Base-by-base conservation (phyloP, 2,329 filamentous ascomycete species). In the Hypoxylon sp. region DNA sequence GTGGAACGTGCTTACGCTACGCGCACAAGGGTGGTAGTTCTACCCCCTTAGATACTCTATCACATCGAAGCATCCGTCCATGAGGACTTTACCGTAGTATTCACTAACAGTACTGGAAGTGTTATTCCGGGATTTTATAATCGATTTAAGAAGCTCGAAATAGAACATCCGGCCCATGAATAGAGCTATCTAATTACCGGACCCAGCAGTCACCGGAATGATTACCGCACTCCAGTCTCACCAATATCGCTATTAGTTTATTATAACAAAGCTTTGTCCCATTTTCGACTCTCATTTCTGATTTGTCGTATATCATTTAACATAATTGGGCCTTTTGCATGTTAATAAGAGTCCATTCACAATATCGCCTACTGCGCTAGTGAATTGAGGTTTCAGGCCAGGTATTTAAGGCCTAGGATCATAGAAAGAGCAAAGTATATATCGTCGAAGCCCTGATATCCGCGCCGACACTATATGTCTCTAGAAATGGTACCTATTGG, bases 41-140 rank as follows among this genome's bases (percentile, higher is more conserved):
- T 62, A 13, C 29, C 47, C 33, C n/a, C 55, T 52, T 26, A 26
- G 6, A 14, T 61, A n/a, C 31, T 52, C 17, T 55, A 37, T 66
- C 35, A 44, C 53, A 55, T 54, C 33, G 44, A 24, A 54, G 46
- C 58, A 24, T 44, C 53, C 61, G 24, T 54, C 66, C 44, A 58
- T 53, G 22, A 62, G 26, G 11, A 22, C 53, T 29, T 63, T 22
- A 29, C 47, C 37, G 26, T 51, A 47, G 14, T 35, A 63, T 37
- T 59, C 53, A 17, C 42, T 35, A 50, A 55, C 46, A 11, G 48
- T 10, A 33, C 46, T 46, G 63, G 50, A 58, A 9, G 14, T 60
- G 14, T 24, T 8, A n/a, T 29, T 42, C 26, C 31, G 5, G 9
- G n/a, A 37, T n/a, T 46, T 35, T 24, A 22, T 48, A 13, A 24